Evolutionary conservation across 176 grass and related monocot species (phyloP).

Genomic region (Secale cereale): DNA sequence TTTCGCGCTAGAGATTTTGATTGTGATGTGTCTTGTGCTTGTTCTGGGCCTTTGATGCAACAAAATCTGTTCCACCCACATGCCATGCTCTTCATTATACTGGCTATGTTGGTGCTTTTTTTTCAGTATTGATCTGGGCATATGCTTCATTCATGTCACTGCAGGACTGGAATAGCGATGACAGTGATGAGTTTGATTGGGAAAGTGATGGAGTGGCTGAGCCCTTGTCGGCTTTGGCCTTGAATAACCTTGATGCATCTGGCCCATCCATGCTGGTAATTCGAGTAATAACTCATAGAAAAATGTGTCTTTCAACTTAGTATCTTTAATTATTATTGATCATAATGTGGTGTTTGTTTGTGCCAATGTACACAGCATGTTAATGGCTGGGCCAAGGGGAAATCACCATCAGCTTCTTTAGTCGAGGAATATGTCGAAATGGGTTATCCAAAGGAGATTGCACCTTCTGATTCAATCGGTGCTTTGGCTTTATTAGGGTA

Average conservation of each 20-base stretch:
- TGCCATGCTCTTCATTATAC: neutral
- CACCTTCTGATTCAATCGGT: neutral
- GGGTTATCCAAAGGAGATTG: constrained; percentile 42
- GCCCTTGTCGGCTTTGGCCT: neutral
- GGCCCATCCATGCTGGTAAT: neutral
- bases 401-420: constrained; percentile 22
- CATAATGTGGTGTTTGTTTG: constrained; percentile 16
- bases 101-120: neutral
- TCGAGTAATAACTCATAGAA: neutral
- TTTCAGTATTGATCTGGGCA: neutral
- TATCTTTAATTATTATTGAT: constrained; percentile 18
- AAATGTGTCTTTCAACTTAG: neutral
- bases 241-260: constrained; percentile 5
- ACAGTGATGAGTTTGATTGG: constrained; percentile 23
- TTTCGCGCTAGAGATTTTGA: neutral
- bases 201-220: neutral
- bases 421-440: constrained; percentile 29
- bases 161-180: constrained; percentile 41
- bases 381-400: constrained; percentile 4
- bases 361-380: constrained; percentile 18
- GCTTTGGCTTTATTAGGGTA: constrained; percentile 47
- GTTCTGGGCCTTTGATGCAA: neutral
- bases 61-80: neutral
- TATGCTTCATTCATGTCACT: neutral
- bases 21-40: neutral